Evolutionary conservation across 2,329 filamentous ascomycete genomes (phyloP).

Genomic region (Aspergillus sp.): DNA sequence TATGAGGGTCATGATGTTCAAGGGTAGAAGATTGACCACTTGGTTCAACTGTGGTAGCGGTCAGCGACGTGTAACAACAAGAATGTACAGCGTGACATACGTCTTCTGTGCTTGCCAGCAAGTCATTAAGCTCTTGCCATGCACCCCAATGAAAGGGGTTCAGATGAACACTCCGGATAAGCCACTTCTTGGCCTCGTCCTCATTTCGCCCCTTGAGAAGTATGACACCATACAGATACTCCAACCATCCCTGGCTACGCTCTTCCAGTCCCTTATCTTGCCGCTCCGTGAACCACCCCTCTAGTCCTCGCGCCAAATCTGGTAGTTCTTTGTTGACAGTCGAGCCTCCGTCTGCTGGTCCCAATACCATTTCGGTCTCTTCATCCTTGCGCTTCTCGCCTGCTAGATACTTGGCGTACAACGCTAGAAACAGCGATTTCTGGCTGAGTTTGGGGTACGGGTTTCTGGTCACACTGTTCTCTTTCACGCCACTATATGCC

Average conservation of each 20-base stretch:
- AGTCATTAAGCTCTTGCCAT: slow-evolving; percentile 86
- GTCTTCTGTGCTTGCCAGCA: slow-evolving; percentile 79
- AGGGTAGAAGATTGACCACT: slow-evolving; percentile 72
- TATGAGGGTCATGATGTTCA: slow-evolving; percentile 90
- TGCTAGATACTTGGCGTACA: slow-evolving; percentile 90
- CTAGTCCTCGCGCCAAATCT: slow-evolving; percentile 71
- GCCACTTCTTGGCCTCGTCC: slow-evolving; percentile 76
- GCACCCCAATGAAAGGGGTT: slow-evolving; percentile 97
- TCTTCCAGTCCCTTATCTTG: slow-evolving; percentile 60
- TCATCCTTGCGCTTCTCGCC: slow-evolving; percentile 97
- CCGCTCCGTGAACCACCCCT: slow-evolving; percentile 76
- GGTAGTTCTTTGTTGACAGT: slow-evolving; percentile 83
- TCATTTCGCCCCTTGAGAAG: slow-evolving; percentile 90
- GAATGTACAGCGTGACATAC: slow-evolving; percentile 52
- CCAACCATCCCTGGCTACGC: slow-evolving; percentile 85
- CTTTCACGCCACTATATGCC: slow-evolving; percentile 40
- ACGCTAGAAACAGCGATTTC: slow-evolving; percentile 84
- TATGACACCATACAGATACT: slow-evolving; percentile 80
- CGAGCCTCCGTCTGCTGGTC: slow-evolving; percentile 83
- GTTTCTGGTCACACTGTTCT: slow-evolving; percentile 35
- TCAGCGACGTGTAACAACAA: slow-evolving; percentile 21
- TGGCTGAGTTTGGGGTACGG: slow-evolving; percentile 68
- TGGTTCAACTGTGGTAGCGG: slow-evolving; percentile 62
- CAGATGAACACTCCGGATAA: slow-evolving; percentile 83
- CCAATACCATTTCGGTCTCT: slow-evolving; percentile 95